Conservation (phyloP, 2,329 filamentous ascomycete species). For the Aspergillus sp. region DNA sequence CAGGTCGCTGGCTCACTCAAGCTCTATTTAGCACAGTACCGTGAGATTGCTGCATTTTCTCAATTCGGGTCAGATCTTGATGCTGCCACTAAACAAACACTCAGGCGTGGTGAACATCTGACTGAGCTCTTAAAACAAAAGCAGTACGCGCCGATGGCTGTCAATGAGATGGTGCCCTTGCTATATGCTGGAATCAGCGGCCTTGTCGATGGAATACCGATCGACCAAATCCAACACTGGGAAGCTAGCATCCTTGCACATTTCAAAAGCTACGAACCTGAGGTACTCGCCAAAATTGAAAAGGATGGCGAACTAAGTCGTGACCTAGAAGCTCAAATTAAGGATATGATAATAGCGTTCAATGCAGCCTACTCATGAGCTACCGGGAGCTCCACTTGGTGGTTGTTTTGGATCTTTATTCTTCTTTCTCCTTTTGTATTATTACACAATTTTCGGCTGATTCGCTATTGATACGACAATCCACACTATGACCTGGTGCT, state of each 20-base stretch:
- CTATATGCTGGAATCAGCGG: constrained; percentile 99
- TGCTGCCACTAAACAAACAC: constrained; percentile 97
- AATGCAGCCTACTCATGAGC: too few relatives aligned
- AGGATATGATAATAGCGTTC: constrained; percentile 73
- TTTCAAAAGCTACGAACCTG: constrained; percentile 85
- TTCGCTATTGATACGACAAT: too few relatives aligned
- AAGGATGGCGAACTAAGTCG: constrained; percentile 96
- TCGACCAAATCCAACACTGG: constrained; percentile 88
- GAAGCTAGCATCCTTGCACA: constrained; percentile 91
- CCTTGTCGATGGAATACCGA: constrained; percentile 82
- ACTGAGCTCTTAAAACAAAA: constrained; percentile 99
- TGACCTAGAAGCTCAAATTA: constrained; percentile 65
- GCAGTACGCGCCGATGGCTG: constrained; percentile 97
- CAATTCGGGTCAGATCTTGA: constrained; percentile 99
- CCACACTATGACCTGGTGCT: too few relatives aligned
- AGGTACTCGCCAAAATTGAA: constrained; percentile 80
- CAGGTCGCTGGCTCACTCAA: constrained; percentile 99
- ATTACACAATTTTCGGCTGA: too few relatives aligned
- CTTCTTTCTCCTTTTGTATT: too few relatives aligned
- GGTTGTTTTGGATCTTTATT: too few relatives aligned
- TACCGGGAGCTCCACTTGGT: too few relatives aligned
- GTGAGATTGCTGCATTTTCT: constrained; percentile 98
- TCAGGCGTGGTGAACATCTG: constrained; percentile 95
- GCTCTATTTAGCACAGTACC: constrained; percentile 99
- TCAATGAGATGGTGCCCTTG: constrained; percentile 99